Conservation (phyloP, 2,329 filamentous ascomycete species). For the Trichoderma guizhouense region DNA sequence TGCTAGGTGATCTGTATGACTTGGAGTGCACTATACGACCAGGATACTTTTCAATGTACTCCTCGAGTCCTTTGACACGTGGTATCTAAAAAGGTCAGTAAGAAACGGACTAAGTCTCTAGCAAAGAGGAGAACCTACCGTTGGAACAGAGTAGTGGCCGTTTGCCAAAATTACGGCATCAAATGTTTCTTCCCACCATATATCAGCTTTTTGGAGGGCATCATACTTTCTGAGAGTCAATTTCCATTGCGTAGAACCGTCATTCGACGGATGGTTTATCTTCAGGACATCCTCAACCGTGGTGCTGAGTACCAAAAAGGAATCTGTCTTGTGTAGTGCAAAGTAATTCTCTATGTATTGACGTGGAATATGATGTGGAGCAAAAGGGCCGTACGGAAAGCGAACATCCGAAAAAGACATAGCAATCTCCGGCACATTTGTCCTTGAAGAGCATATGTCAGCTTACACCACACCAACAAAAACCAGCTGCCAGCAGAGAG, state of each 20-base stretch:
- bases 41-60: conserved; percentile 38
- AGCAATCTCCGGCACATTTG: conserved; percentile 55
- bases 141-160: conserved; percentile 44
- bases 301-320: conserved; percentile 45
- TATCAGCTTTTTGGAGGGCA: conserved; percentile 39
- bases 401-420: conserved; percentile 53
- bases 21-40: conserved; percentile 45
- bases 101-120: neutral
- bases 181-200: conserved; percentile 54
- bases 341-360: conserved; percentile 58
- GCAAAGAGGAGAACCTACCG: conserved; percentile 33
- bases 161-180: conserved; percentile 44
- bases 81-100: conserved; percentile 38
- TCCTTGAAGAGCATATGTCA: conserved; percentile 31
- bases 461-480: too few species aligned
- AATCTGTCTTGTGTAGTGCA: conserved; percentile 46
- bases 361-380: conserved; percentile 51
- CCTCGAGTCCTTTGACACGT: conserved; percentile 41
- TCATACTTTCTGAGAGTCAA: conserved; percentile 48
- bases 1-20: conserved; percentile 38
- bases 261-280: conserved; percentile 22
- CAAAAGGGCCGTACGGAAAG: conserved; percentile 55
- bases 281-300: conserved; percentile 49
- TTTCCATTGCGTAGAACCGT: conserved; percentile 36
- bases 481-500: too few species aligned